These are phyloP conservation scores for Amanita phalloides DNA, from an alignment of 768 basidiomycete species.

Conservation along the genomic window DNA sequence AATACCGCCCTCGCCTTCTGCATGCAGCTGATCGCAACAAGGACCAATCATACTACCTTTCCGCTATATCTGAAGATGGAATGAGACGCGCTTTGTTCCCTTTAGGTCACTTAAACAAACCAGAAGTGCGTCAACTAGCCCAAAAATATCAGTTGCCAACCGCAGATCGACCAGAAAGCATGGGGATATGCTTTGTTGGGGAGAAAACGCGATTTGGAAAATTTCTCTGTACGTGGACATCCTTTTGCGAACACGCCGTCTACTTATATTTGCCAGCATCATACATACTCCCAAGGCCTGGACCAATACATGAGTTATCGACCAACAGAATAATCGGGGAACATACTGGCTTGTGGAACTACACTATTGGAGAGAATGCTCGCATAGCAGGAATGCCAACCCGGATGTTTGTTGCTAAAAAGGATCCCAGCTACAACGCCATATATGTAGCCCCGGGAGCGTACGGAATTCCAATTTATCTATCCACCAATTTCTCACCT, in stretches of 20 bases:
- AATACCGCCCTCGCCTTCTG: slow-evolving; percentile 39
- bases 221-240: slow-evolving; percentile 50
- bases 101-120: slow-evolving; percentile 54
- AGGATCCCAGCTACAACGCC: slow-evolving; percentile 50
- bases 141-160: slow-evolving; percentile 51
- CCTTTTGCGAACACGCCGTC: background rate
- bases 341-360: slow-evolving; percentile 76
- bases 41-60: slow-evolving; percentile 90
- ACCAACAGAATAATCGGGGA: slow-evolving; percentile 43
- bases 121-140: slow-evolving; percentile 66
- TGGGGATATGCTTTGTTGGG: slow-evolving; percentile 94
- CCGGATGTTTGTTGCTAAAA: slow-evolving; percentile 64
- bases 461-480: slow-evolving; percentile 29
- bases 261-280: slow-evolving; percentile 36
- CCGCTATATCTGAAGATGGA: slow-evolving; percentile 58
- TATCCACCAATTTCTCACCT: background rate
- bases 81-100: slow-evolving; percentile 73
- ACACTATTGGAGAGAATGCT: slow-evolving; percentile 78
- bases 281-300: slow-evolving; percentile 63
- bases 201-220: slow-evolving; percentile 59
- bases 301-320: slow-evolving; percentile 50
- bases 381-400: slow-evolving; percentile 48
- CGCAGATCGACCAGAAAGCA: slow-evolving; percentile 72
- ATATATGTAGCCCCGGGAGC: slow-evolving; percentile 70
- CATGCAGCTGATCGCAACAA: slow-evolving; percentile 51